These are phyloP conservation scores for Typha latifolia DNA, from an alignment of 176 grass and related monocot genomes.

Conservation along the genomic window DNA sequence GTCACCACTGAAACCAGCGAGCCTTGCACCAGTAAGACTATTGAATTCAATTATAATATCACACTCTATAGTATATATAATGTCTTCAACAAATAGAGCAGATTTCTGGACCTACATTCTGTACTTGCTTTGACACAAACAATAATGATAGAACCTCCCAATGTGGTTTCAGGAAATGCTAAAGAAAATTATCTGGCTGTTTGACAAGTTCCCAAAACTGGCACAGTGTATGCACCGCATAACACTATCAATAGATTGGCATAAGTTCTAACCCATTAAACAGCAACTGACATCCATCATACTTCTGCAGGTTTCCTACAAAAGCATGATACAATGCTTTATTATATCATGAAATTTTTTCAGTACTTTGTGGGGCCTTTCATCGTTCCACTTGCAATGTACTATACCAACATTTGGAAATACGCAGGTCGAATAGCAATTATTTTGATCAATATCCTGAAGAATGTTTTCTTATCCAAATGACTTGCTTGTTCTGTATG, in stretches of 20 bases:
- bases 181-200: conserved; percentile 28
- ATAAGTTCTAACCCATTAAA: conserved; percentile 10
- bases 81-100: too few relatives aligned
- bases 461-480: conserved; percentile 9
- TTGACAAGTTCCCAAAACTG: conserved; percentile 53
- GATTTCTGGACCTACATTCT: background rate
- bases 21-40: conserved; percentile 43
- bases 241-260: conserved; percentile 14
- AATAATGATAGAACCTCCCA: conserved; percentile 13
- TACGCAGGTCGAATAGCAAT: conserved; percentile 24
- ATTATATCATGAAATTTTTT: conserved; percentile 34
- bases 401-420: conserved; percentile 45
- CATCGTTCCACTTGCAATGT: conserved; percentile 43
- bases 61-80: background rate
- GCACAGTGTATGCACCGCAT: conserved; percentile 35
- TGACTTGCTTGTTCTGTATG: too few relatives aligned
- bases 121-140: background rate
- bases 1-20: conserved; percentile 54
- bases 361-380: conserved; percentile 34
- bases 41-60: background rate
- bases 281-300: conserved; percentile 16
- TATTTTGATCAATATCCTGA: conserved; percentile 25
- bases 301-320: conserved; percentile 54
- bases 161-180: conserved; percentile 61
- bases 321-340: conserved; percentile 34